A percentile compares a stretch with the other conserved stretches of the same genome.
Evolutionary conservation across 257 asterid genomes (phyloP).

Genomic region (Scutellaria galericulata): DNA sequence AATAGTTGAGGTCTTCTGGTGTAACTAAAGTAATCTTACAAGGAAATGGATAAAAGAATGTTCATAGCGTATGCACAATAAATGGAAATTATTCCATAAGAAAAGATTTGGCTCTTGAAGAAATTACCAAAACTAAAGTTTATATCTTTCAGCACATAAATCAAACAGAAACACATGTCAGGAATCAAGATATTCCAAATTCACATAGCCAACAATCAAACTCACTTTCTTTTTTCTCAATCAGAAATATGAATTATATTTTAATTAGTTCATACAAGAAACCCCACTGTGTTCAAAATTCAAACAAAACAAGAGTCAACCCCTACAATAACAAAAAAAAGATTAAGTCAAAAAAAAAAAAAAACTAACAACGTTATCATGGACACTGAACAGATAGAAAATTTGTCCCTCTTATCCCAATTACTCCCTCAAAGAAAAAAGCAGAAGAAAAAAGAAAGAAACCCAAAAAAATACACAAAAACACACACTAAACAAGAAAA

Average conservation of each 20-base stretch:
- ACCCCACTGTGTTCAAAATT: not conserved
- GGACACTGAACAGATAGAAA: not conserved
- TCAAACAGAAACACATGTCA: slow-evolving; percentile 1
- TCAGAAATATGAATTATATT: slow-evolving; percentile 8
- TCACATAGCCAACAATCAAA: not conserved
- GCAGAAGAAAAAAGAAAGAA: slow-evolving; percentile 4
- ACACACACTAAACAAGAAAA: not conserved
- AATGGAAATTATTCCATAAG: not conserved
- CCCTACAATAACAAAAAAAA: not conserved
- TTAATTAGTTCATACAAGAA: not conserved
- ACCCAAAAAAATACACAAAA: not conserved
- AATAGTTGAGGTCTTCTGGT: slow-evolving; percentile 7
- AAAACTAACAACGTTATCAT: not conserved
- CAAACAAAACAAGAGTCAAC: slow-evolving; percentile 17
- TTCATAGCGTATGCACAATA: not conserved
- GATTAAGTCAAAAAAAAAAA: not conserved
- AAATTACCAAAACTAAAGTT: not conserved
- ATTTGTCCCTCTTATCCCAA: slow-evolving; percentile 12
- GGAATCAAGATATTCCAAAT: not conserved
- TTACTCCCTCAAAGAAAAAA: not conserved
- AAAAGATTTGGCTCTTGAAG: not conserved
- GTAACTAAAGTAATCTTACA: not conserved
- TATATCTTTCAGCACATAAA: too few relatives aligned
- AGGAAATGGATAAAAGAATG: not conserved
- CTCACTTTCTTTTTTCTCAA: not conserved